phyloP scores from a whole-genome alignment of 73 alveolate species.

The Paramecium biaurelia region DNA sequence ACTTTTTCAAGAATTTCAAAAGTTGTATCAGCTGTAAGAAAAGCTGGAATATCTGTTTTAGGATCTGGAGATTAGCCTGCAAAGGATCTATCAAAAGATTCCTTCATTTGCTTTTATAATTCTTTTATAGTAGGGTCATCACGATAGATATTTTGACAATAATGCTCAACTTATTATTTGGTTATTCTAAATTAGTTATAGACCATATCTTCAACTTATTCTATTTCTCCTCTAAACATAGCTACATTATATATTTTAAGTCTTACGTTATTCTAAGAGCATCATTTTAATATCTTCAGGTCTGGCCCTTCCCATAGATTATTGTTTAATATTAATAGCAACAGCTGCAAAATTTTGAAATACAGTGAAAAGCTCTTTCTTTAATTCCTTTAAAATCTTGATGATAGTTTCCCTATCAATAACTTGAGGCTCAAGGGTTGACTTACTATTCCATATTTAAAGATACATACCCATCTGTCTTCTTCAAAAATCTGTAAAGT shows the following conservation, averaged over 20 bases:
- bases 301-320: conserved; percentile 51
- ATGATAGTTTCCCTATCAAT: conserved; percentile 53
- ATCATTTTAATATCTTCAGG: conserved; percentile 50
- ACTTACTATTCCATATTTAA: not conserved
- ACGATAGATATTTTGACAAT: not conserved
- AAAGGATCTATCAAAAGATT: conserved; percentile 35
- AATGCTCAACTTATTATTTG: not conserved
- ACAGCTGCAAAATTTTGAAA: conserved; percentile 39
- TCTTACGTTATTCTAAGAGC: conserved; percentile 42
- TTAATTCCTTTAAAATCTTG: conserved; percentile 39
- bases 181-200: not conserved
- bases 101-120: not conserved
- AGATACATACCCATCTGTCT: not conserved
- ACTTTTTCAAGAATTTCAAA: conserved; percentile 16
- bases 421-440: not conserved
- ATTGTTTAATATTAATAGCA: not conserved
- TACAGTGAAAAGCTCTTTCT: conserved; percentile 59
- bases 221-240: conserved; percentile 51
- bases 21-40: conserved; percentile 29
- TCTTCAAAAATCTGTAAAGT: not conserved
- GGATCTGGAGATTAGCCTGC: conserved; percentile 17
- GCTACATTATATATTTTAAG: not conserved
- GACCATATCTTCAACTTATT: conserved; percentile 4
- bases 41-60: conserved; percentile 18
- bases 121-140: conserved; percentile 13